phyloP scores from a whole-genome alignment of 2,329 filamentous ascomycete genomes.

The Scedosporium apiospermum region DNA sequence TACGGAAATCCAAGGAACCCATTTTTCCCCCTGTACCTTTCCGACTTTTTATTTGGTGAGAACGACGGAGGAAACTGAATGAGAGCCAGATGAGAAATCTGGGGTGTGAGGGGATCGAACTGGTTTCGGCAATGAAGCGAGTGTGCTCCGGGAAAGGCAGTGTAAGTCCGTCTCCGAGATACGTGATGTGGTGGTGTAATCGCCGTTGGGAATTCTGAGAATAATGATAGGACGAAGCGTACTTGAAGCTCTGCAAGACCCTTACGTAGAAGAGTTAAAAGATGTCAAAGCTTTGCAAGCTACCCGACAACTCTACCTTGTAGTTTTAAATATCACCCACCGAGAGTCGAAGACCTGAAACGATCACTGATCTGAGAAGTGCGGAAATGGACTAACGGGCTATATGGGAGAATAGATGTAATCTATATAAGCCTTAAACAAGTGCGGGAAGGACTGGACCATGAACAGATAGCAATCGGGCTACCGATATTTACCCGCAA shows the following conservation, averaged over 20 bases:
- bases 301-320: background rate
- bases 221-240: background rate
- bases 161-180: background rate
- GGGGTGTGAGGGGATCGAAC: background rate
- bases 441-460: background rate
- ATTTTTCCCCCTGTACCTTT: background rate
- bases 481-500: constrained; percentile 8
- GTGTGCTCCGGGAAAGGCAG: background rate
- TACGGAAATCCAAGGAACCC: constrained; percentile 1
- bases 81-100: background rate
- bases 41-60: background rate
- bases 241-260: background rate
- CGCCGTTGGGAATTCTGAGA: background rate
- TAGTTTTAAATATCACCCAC: constrained; percentile 6
- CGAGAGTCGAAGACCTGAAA: constrained; percentile 4
- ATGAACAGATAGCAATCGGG: background rate
- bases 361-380: constrained; percentile 3
- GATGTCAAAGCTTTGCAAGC: background rate
- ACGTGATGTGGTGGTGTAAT: background rate
- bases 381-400: constrained; percentile 2
- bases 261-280: background rate
- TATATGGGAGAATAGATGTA: constrained; percentile 6
- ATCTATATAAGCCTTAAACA: constrained; percentile 8
- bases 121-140: background rate
- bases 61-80: background rate